phyloP scores from a whole-genome alignment of 2,329 filamentous ascomycete species.

The Phoma sp. region DNA sequence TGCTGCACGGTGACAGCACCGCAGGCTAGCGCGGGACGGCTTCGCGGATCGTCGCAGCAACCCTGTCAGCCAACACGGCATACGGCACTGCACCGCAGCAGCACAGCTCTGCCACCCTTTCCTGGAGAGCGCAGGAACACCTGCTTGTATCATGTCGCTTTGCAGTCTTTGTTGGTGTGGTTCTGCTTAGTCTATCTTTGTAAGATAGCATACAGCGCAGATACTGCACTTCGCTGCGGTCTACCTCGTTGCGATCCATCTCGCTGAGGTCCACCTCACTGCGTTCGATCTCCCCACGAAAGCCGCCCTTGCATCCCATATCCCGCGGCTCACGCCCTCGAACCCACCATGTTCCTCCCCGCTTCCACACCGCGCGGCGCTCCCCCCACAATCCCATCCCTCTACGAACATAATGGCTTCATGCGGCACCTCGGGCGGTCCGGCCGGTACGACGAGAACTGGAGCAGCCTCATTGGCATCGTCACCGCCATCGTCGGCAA shows the following conservation, averaged over 20 bases:
- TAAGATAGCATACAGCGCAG: not conserved
- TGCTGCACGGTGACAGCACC: slow-evolving; percentile 20
- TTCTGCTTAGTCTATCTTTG: slow-evolving; percentile 10
- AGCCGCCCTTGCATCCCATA: slow-evolving; percentile 35
- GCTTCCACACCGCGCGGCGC: slow-evolving; percentile 26
- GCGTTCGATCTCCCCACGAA: slow-evolving; percentile 1
- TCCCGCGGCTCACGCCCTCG: slow-evolving; percentile 22
- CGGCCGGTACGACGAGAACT: slow-evolving; percentile 54
- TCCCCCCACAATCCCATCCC: slow-evolving; percentile 25
- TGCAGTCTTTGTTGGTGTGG: slow-evolving; percentile 7
- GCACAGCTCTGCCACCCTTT: slow-evolving; percentile 9
- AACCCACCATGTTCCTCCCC: slow-evolving; percentile 13
- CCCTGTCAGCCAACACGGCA: slow-evolving; percentile 28
- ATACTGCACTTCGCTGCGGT: slow-evolving; percentile 1
- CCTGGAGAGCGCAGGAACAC: not conserved
- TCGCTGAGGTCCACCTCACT: too few species aligned
- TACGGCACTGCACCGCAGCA: slow-evolving; percentile 13
- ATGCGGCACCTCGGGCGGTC: slow-evolving; percentile 19
- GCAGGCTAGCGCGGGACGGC: slow-evolving; percentile 21
- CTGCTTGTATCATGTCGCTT: slow-evolving; percentile 21
- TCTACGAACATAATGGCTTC: slow-evolving; percentile 8
- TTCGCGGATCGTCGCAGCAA: slow-evolving; percentile 9
- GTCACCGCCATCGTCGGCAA: slow-evolving; percentile 92
- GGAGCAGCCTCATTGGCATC: slow-evolving; percentile 96
- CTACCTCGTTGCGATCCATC: too few species aligned